Conservation (phyloP, 345 rosid genomes). For the Citrus inodora region DNA sequence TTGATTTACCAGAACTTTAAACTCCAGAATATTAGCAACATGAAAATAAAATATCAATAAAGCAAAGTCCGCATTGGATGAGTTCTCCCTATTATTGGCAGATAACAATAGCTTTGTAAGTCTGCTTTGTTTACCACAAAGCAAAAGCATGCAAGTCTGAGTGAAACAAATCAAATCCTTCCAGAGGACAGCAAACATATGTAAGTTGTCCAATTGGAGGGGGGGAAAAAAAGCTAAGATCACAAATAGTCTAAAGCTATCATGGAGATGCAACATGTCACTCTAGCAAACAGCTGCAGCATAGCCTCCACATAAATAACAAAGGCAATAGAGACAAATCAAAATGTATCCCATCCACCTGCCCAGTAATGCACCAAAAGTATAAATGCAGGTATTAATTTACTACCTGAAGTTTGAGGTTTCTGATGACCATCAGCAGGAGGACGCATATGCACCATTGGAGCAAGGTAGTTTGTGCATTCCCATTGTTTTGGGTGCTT, state of each 20-base stretch:
- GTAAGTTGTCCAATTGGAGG: neutral
- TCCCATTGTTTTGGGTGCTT: slow-evolving; percentile 48
- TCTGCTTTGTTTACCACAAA: neutral
- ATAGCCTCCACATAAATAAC: neutral
- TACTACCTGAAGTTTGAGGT: slow-evolving; percentile 35
- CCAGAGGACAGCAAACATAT: neutral
- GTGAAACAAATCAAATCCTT: neutral
- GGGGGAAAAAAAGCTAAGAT: neutral
- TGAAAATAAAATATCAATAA: neutral
- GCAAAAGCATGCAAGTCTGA: neutral
- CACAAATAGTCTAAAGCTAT: neutral
- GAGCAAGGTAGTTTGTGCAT: slow-evolving; percentile 17
- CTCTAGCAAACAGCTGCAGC: neutral
- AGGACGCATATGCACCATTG: slow-evolving; percentile 16
- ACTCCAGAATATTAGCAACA: neutral
- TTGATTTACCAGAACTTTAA: neutral
- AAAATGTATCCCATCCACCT: neutral
- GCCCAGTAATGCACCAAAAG: neutral
- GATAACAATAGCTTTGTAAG: neutral
- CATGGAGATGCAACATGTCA: neutral
- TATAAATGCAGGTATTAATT: neutral
- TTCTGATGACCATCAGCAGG: slow-evolving; percentile 8
- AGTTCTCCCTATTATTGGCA: neutral
- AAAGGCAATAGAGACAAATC: neutral
- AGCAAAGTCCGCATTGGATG: neutral